Evolutionary conservation across 371 early-diverging fungal genomes (phyloP).

Genomic region (Mortierella sp.): DNA sequence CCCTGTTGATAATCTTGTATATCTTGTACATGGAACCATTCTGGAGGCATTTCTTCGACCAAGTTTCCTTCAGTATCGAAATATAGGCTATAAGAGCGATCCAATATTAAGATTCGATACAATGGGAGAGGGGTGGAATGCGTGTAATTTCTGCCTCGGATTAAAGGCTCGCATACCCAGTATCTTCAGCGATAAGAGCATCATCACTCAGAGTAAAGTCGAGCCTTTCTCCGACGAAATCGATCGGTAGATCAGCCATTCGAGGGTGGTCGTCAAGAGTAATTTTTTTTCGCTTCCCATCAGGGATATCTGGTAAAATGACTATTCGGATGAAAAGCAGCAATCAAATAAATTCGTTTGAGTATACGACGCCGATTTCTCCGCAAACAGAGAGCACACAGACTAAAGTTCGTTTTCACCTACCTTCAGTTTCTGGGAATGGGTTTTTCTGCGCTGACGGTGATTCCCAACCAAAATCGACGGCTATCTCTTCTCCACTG

Average conservation of each 20-base stretch:
- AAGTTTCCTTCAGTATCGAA: slow-evolving; percentile 45
- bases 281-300: slow-evolving; percentile 30
- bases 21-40: slow-evolving; percentile 10
- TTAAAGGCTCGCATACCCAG: slow-evolving; percentile 12
- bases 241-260: neutral
- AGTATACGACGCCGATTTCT: neutral
- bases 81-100: slow-evolving; percentile 23
- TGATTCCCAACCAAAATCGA: slow-evolving; percentile 43
- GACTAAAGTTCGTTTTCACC: neutral
- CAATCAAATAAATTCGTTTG: neutral
- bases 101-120: no score
- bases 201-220: slow-evolving; percentile 19
- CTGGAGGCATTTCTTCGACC: slow-evolving; percentile 20
- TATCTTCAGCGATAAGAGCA: slow-evolving; percentile 22
- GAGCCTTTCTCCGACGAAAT: neutral
- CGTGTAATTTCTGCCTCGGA: no score
- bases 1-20: no score
- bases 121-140: no score
- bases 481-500: slow-evolving; percentile 13
- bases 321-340: neutral
- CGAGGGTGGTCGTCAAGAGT: slow-evolving; percentile 29
- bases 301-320: neutral
- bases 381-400: no score
- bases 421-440: neutral
- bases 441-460: slow-evolving; percentile 1